Evolutionary conservation across 2,329 filamentous ascomycete species (phyloP), one percentile per base, ranked within the genome.

Genomic region (Rutstroemia sp.): DNA sequence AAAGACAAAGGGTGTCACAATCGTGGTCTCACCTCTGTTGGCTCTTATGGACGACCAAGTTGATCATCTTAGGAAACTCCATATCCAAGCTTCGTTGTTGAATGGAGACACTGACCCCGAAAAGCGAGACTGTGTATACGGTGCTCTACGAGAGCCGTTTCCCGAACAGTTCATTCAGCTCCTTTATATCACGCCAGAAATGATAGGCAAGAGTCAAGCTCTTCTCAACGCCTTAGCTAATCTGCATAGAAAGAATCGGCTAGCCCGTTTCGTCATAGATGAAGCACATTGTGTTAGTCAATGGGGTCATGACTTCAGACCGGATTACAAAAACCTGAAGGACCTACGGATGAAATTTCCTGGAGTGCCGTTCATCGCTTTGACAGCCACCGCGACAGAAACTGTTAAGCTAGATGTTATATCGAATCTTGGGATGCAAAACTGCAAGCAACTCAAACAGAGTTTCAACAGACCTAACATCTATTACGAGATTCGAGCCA

Each of bases 221-320:
- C 88, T 97, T 70, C 75, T 84, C 57, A 78, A 77, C 51, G 80
- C 78, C 2, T 77, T 99, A 60, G 73, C 81, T 51, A 76, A 75
- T 2, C 76, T 99, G n/a, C 80, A 96, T 69, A 71, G 72, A 14
- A 83, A 83, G 51, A 76, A 79, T 3, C 88, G 86, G 64, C 82
- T 99, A 52, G 92, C 95, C 16, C 84, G 94, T 25, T 83, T 99
- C 49, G 94, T 99, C 53, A 95, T 99, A 60, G 94, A 99, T 64
- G 95, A 99, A 73, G 94, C 94, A n/a, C 94, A 99, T 70, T 99
- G 94, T 71, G 92, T 99, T 25, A 97, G 94, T 71, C 92, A 99
- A 75, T 99, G 94, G 94, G 94, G 94, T 0, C 94, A 99, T 65
- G 94, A 99, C 70, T 99, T 99, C 69, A 84, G 95, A 47, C 92